Base-by-base conservation (phyloP, 805 yeast species). In the Candida jianshihensis region DNA sequence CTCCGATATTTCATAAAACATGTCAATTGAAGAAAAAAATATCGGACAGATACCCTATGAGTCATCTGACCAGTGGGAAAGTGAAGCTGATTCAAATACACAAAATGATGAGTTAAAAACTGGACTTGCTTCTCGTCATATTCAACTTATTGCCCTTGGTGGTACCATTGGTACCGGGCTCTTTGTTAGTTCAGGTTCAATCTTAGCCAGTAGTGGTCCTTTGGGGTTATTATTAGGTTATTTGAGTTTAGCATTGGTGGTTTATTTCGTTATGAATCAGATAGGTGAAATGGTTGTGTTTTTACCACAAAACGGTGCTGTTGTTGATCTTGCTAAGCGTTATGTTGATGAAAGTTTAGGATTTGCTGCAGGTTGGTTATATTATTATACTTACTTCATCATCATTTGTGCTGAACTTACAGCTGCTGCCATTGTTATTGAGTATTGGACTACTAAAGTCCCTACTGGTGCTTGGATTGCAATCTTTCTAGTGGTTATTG, bases 91-190 rank as follows among this genome's bases (percentile, higher is more conserved):
- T n/a, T n/a, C n/a, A n/a, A n/a, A n/a, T n/a, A n/a, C n/a, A n/a
- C n/a, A n/a, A n/a, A 19, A 10, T 12, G 18, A 16, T 19, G 26
- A 21, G n/a, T 11, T 26, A 4, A n/a, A 33, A 24, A n/a, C 24
- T 33, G 56, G 54, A 35, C 76, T 33, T 63, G 85, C 45, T 70
- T 36, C 54, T n/a, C 69, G 90, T 54, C 92, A 85, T 54, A 63
- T 85, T 45, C 85, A 82, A 47, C 70, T 84, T 75, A 83, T 85
- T 61, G 89, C 94, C 32, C 68, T 84, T 40, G 94, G 92, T 49
- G 89, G 90, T 33, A 71, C 81, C 41, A 83, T 86, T 47, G 95
- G 95, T 51, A 80, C 92, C 2, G 95, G 95, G 54, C 65, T 86
- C 34, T 76, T 86, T 42, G 81, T 86, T 25, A 87, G 87, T 50